These are phyloP conservation scores for Colletotrichum salicis DNA, from an alignment of 2,329 filamentous ascomycete species.

Conservation along the genomic window DNA sequence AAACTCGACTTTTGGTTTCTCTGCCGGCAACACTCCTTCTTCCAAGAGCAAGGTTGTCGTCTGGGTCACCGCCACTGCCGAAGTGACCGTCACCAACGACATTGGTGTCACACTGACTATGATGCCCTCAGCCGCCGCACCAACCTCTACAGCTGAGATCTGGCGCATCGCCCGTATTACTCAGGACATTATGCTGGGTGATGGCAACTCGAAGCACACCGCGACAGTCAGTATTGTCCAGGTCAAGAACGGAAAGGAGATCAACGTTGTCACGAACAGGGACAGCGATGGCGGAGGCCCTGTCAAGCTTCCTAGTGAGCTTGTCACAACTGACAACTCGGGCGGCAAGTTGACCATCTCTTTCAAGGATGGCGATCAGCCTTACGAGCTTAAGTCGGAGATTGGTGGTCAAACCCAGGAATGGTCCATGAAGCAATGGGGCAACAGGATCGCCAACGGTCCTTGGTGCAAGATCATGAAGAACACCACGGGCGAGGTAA, in stretches of 20 bases:
- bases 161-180: constrained; percentile 4
- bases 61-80: neutral
- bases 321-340: neutral
- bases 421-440: neutral
- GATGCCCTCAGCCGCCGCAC: neutral
- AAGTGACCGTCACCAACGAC: neutral
- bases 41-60: neutral
- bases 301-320: constrained; percentile 5
- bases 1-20: no score
- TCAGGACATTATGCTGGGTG: neutral
- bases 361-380: neutral
- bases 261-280: constrained; percentile 36
- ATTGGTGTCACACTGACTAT: neutral
- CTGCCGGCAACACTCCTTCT: neutral
- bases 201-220: neutral
- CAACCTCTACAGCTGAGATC: neutral
- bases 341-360: neutral
- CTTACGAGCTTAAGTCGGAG: neutral
- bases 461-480: constrained; percentile 3
- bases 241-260: neutral
- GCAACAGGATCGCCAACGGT: constrained; percentile 41
- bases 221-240: constrained; percentile 7
- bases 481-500: neutral
- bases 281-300: constrained; percentile 42
- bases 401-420: neutral